Conservation (phyloP, 192 early-diverging fungal genomes). For the Umbelopsis vinacea region DNA sequence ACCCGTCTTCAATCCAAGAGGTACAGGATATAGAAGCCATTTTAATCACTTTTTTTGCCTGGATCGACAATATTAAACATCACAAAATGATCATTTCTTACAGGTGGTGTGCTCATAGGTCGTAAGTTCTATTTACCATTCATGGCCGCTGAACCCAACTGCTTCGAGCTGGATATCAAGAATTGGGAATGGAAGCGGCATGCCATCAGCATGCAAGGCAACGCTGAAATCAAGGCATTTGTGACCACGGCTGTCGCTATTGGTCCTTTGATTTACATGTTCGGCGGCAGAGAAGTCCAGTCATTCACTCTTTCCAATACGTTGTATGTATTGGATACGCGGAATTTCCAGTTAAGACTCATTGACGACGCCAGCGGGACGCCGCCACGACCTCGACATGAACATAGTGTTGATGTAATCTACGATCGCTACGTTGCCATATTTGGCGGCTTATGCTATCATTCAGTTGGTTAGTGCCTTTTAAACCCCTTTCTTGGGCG, state of each 20-base stretch:
- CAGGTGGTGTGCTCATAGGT: constrained; percentile 25
- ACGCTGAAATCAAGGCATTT: constrained; percentile 17
- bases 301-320: constrained; percentile 32
- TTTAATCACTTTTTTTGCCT: no score
- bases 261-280: constrained; percentile 32
- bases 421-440: constrained; percentile 34
- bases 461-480: constrained; percentile 32
- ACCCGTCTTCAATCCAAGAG: constrained; percentile 26
- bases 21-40: no score
- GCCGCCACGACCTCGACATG: constrained; percentile 37
- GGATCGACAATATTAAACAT: neutral
- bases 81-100: neutral
- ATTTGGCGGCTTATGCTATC: constrained; percentile 42
- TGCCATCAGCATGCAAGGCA: constrained; percentile 10
- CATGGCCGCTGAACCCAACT: constrained; percentile 23
- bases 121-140: constrained; percentile 36
- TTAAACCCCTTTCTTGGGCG: no score
- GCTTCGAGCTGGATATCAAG: constrained; percentile 32
- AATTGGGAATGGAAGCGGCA: constrained; percentile 30
- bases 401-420: constrained; percentile 35
- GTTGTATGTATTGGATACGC: constrained; percentile 22
- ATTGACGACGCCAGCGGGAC: constrained; percentile 24
- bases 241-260: constrained; percentile 29
- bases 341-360: constrained; percentile 18
- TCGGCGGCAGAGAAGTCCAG: constrained; percentile 32